phyloP scores from a whole-genome alignment of 2,329 filamentous ascomycete species.

The Dryadomyces quercivorus region DNA sequence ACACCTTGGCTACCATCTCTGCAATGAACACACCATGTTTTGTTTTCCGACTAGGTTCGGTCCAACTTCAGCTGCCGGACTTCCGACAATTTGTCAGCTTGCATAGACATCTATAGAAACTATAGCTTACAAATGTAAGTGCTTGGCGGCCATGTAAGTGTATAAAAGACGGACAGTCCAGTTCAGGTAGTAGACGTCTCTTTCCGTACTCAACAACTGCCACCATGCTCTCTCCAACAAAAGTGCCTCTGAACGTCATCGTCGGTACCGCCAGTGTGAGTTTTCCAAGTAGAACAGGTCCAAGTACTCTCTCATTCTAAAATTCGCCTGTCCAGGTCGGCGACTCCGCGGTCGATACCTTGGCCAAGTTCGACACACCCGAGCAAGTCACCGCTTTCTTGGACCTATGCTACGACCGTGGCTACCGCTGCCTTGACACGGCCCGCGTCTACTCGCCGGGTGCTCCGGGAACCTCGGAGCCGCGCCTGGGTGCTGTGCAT shows the following conservation, averaged over 20 bases:
- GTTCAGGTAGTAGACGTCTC: too few relatives aligned
- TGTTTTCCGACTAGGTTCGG: too few relatives aligned
- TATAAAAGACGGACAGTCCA: too few relatives aligned
- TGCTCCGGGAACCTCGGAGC: constrained; percentile 18
- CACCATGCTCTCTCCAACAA: neutral
- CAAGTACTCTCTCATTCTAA: neutral
- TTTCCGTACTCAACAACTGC: too few relatives aligned
- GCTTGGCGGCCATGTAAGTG: too few relatives aligned
- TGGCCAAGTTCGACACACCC: constrained; percentile 7
- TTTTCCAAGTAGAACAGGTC: neutral
- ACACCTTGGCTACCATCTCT: too few relatives aligned
- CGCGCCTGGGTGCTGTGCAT: constrained; percentile 16
- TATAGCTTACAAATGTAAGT: too few relatives aligned
- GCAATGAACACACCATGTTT: too few relatives aligned
- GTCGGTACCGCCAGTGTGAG: neutral
- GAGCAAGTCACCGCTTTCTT: constrained; percentile 16
- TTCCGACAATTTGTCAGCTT: too few relatives aligned
- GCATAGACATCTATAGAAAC: too few relatives aligned
- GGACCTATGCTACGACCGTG: constrained; percentile 15
- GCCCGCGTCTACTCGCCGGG: constrained; percentile 19
- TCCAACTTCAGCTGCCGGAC: too few relatives aligned
- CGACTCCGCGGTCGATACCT: neutral
- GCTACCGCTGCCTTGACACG: constrained; percentile 20
- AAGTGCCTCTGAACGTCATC: neutral
- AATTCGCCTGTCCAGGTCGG: neutral